A percentile compares a stretch with the other conserved stretches of the same genome.
These are phyloP conservation scores for Funneliformis geosporum DNA, from an alignment of 192 early-diverging fungal genomes.

Conservation along the genomic window DNA sequence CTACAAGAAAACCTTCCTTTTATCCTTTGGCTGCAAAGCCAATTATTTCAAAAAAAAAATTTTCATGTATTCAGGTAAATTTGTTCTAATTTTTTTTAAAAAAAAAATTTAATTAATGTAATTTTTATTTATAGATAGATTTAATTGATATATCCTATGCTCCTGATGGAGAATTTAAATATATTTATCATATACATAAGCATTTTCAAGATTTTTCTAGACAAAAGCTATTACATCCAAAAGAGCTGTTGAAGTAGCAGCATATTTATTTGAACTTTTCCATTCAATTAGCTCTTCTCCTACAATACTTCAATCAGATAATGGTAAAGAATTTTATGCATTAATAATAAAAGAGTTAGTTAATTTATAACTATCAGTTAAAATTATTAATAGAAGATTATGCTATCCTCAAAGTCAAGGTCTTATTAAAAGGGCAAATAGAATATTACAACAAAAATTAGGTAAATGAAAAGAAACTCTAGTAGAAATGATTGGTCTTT, in stretches of 20 bases:
- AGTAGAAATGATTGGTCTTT: not conserved
- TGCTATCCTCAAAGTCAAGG: not conserved
- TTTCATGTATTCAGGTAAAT: too few relatives aligned
- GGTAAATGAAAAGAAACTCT: not conserved
- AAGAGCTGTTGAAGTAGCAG: not conserved
- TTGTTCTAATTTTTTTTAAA: too few relatives aligned
- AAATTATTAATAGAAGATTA: not conserved
- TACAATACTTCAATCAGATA: not conserved
- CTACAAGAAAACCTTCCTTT: too few relatives aligned
- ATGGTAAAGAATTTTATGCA: constrained; percentile 3
- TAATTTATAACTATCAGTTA: not conserved
- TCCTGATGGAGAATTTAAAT: not conserved
- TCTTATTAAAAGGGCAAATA: not conserved
- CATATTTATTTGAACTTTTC: not conserved
- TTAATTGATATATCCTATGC: not conserved
- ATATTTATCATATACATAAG: not conserved
- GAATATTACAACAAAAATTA: not conserved
- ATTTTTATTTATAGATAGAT: not conserved
- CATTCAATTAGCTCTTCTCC: not conserved
- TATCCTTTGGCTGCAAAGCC: too few relatives aligned
- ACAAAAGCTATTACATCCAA: not conserved
- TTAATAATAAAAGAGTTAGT: not conserved
- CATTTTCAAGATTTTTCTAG: not conserved
- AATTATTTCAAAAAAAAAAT: too few relatives aligned
- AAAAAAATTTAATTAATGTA: too few relatives aligned